These are phyloP conservation scores for Noccaea bulbosa DNA, from an alignment of 345 rosid genomes.

Conservation along the genomic window DNA sequence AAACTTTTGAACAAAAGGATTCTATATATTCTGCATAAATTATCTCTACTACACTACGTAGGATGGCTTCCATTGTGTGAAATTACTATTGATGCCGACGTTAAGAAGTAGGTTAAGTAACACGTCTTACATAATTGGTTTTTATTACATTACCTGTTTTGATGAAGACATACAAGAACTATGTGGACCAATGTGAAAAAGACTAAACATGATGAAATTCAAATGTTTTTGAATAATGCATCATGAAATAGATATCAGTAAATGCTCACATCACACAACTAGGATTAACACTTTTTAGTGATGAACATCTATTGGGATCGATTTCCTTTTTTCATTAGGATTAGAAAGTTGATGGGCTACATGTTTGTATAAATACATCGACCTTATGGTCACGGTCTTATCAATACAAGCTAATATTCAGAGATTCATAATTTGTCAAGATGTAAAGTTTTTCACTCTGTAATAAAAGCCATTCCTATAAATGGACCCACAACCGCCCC, in stretches of 20 bases:
- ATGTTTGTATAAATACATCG: too few species aligned
- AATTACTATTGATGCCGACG: background rate
- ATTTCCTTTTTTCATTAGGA: too few species aligned
- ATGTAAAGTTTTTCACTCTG: too few species aligned
- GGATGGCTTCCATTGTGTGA: background rate
- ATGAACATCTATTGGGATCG: background rate
- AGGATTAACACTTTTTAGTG: too few species aligned
- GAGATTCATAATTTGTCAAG: too few species aligned
- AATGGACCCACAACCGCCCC: background rate
- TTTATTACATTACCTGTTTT: background rate
- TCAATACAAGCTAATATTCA: too few species aligned
- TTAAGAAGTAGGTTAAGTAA: constrained; percentile 22
- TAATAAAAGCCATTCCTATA: too few species aligned
- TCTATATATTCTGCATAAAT: background rate
- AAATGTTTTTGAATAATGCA: background rate
- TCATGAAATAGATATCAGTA: background rate
- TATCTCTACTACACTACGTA: background rate
- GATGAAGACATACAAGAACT: background rate
- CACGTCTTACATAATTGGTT: constrained; percentile 12
- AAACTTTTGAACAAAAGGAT: background rate
- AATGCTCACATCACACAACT: background rate
- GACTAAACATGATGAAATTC: background rate
- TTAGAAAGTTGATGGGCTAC: too few species aligned
- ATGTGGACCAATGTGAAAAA: constrained; percentile 23
- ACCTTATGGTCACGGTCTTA: too few species aligned